A percentile compares a stretch with the other conserved stretches of the same genome.
Conservation (phyloP, 345 rosid species). For the Rhodomyrtus tomentosa region DNA sequence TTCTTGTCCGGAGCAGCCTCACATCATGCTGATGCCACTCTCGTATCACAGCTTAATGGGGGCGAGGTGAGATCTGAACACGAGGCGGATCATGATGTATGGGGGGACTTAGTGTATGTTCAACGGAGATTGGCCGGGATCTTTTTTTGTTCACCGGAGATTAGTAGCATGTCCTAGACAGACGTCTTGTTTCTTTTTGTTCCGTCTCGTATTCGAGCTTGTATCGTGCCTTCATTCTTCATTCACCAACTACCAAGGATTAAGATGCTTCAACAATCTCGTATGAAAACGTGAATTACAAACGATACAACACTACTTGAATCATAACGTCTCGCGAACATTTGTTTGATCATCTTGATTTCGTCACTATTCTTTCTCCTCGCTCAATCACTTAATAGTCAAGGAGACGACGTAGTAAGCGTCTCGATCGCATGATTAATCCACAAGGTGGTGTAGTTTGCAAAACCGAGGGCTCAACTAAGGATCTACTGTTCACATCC, state of each 20-base stretch:
- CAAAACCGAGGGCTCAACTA: not conserved
- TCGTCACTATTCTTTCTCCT: accelerated
- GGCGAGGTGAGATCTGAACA: conserved; percentile 1
- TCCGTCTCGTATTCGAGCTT: not conserved
- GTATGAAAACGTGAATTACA: not conserved
- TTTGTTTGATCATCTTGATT: not conserved
- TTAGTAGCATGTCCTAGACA: not conserved
- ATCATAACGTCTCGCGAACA: accelerated
- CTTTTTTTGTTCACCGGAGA: not conserved
- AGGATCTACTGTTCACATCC: not conserved
- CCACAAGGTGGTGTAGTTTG: not conserved
- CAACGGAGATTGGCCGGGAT: not conserved
- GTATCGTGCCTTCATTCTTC: not conserved
- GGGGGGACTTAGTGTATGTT: not conserved
- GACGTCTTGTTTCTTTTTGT: not conserved
- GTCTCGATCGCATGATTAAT: not conserved
- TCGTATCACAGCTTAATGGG: not conserved
- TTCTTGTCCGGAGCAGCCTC: not conserved
- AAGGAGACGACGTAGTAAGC: too few species aligned
- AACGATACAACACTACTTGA: not conserved
- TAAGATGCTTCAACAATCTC: not conserved
- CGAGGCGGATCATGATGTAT: conserved; percentile 1
- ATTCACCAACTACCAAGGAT: not conserved
- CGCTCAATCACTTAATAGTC: too few species aligned
- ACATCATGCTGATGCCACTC: conserved; percentile 20